Conservation (phyloP, 345 rosid species). For the Punica granatum region DNA sequence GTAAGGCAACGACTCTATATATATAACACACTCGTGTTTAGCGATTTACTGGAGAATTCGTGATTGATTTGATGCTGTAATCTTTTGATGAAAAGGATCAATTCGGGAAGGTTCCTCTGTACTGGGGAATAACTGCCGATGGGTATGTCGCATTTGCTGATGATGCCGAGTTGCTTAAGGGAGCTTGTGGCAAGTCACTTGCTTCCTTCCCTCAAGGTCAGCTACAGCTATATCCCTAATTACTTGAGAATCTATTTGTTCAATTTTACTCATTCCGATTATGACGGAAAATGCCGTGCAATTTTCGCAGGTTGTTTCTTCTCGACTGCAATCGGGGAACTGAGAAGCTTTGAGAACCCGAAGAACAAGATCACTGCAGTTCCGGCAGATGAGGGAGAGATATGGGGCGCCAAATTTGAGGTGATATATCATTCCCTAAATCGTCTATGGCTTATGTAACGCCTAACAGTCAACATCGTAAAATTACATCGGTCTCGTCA, state of each 20-base stretch:
- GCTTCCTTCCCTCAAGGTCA: constrained; percentile 90
- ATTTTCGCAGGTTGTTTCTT: constrained; percentile 63
- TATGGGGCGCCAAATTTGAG: constrained; percentile 93
- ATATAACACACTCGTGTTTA: not conserved
- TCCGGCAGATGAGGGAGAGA: constrained; percentile 82
- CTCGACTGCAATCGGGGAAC: constrained; percentile 74
- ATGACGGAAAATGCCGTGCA: not conserved
- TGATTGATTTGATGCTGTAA: not conserved
- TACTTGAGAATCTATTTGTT: not conserved
- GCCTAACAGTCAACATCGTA: no score
- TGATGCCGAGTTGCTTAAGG: constrained; percentile 70
- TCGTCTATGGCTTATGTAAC: no score
- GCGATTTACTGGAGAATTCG: no score
- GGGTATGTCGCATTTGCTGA: constrained; percentile 86
- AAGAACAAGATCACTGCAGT: constrained; percentile 82
- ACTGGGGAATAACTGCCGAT: constrained; percentile 96
- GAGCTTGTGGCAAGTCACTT: constrained; percentile 94
- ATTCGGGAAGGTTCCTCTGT: constrained; percentile 81
- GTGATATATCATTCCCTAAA: constrained; percentile 17
- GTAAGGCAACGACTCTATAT: constrained; percentile 5
- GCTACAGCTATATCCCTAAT: not conserved
- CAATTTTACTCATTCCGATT: not conserved
- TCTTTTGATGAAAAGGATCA: constrained; percentile 46
- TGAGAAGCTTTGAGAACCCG: constrained; percentile 85
- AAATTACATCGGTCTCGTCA: no score